These are phyloP conservation scores for Colletotrichum theobromicola DNA, from an alignment of 2,329 filamentous ascomycete genomes.

Conservation along the genomic window DNA sequence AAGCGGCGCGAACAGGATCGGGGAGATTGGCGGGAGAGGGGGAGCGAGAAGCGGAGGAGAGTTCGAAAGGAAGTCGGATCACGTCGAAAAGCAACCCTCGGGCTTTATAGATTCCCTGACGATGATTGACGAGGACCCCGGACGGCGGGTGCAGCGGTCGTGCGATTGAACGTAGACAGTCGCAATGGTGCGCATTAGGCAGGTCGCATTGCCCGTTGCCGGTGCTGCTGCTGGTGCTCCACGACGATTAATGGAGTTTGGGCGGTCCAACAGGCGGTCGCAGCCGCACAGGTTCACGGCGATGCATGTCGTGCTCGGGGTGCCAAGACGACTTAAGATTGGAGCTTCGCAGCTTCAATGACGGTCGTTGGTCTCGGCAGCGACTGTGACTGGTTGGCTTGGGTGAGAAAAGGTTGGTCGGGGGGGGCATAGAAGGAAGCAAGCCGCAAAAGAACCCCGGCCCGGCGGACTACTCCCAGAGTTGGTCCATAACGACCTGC, in stretches of 20 bases:
- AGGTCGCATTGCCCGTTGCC: neutral
- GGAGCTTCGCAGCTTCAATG: neutral
- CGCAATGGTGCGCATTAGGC: neutral
- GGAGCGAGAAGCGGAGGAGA: neutral
- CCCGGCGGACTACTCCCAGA: neutral
- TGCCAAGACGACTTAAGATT: neutral
- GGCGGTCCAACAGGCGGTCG: neutral
- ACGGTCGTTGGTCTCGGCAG: neutral
- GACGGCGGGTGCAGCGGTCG: neutral
- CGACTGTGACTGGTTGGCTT: neutral
- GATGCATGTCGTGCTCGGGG: neutral
- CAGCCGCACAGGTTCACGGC: neutral
- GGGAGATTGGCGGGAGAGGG: neutral
- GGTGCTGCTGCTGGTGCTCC: neutral
- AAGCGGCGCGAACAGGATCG: neutral
- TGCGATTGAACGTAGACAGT: neutral
- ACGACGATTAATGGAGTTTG: neutral
- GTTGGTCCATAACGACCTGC: slow-evolving; percentile 1
- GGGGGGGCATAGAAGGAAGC: neutral
- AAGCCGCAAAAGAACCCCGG: neutral
- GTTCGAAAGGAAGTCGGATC: neutral
- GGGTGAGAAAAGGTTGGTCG: neutral
- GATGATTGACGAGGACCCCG: neutral
- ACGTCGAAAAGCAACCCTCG: neutral
- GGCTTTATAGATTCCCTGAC: neutral